Percentiles rank a stretch among this genome's conserved stretches.
Evolutionary conservation across 1,139 yeast species (phyloP).

Genomic region (Spencermartinsiella ligniputridi): DNA sequence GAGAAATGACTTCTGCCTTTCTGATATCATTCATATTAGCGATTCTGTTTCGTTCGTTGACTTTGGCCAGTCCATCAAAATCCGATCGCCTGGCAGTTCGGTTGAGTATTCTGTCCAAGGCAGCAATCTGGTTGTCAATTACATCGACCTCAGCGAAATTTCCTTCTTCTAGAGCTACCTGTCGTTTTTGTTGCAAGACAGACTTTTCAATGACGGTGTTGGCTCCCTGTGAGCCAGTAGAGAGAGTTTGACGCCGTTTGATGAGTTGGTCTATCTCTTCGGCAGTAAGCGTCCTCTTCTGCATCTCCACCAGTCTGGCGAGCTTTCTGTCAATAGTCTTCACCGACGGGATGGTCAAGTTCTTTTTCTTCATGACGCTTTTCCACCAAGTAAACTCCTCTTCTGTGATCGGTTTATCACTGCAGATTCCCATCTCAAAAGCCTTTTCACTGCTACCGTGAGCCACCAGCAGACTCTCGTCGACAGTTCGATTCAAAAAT

Average conservation of each 20-base stretch:
- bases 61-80: slow-evolving; percentile 49
- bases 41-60: slow-evolving; percentile 77
- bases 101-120: slow-evolving; percentile 32
- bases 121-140: slow-evolving; percentile 50
- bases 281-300: slow-evolving; percentile 63
- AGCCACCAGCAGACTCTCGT: slow-evolving; percentile 44
- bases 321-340: slow-evolving; percentile 66
- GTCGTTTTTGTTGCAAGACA: slow-evolving; percentile 65
- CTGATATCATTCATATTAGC: slow-evolving; percentile 73
- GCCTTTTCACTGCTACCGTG: slow-evolving; percentile 69
- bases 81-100: slow-evolving; percentile 18
- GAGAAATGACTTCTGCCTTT: slow-evolving; percentile 67
- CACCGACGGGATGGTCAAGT: slow-evolving; percentile 55
- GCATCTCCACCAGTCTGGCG: slow-evolving; percentile 56
- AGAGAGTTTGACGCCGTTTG: slow-evolving; percentile 60
- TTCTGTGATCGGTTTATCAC: slow-evolving; percentile 65
- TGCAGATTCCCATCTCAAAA: slow-evolving; percentile 70
- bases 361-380: slow-evolving; percentile 55
- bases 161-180: slow-evolving; percentile 67
- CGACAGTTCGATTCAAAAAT: slow-evolving; percentile 40
- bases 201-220: slow-evolving; percentile 78
- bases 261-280: slow-evolving; percentile 78
- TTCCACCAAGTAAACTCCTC: slow-evolving; percentile 73
- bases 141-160: slow-evolving; percentile 49
- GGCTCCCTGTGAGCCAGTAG: slow-evolving; percentile 56